Evolutionary conservation across 169 alveolate genomes (phyloP), one percentile per base, ranked within the genome.

Genomic region (Eimeria falciformis): DNA sequence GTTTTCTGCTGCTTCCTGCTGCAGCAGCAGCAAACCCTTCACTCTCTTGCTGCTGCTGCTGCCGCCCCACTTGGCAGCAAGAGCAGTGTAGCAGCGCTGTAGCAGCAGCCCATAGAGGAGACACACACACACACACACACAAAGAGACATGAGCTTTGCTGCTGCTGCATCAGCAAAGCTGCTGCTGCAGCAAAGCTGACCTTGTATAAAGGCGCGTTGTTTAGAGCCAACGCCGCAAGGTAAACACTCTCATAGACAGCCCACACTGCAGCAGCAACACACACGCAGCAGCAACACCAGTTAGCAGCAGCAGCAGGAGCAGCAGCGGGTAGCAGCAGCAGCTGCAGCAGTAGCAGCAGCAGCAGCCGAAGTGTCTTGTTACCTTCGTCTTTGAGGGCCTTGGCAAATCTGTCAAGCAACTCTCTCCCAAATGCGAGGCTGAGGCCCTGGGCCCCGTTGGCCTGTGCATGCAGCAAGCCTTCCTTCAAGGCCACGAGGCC

Each of bases 291-390:
- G 83, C 83, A 71, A 43, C 56, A 71, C n/a, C 83, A 71, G 18
- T 50, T 56, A 71, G 71, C 71, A 58, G 71, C 71, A 58, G 33
- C 27, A 14, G 7, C 71, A 58, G 33, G 27, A 9, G 71, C 71
- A 58, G 58, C 71, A 21, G 11, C 71, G 71, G 18, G 83, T 56
- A 71, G 50, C 83, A 71, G 83, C 83, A 71, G 56, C 78, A 40
- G 83, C 83, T 37, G 83, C 83, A 71, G 83, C 50, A 71, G 56
- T 56, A 71, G 56, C 83, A 71, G 83, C 83, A 40, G 50, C 58
- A 58, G 25, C 9, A 5, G 71, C 71, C 33, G 6, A 11, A 14
- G 62, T 50, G 62, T 7, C 62, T 11, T 50, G n/a, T 7, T 12
- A 71, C 83, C 56, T 17, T 71, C 83, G 40, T 71, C 83, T 37